Evolutionary conservation across 1,139 yeast genomes (phyloP).

Genomic region (Suhomyces choctaworum): DNA sequence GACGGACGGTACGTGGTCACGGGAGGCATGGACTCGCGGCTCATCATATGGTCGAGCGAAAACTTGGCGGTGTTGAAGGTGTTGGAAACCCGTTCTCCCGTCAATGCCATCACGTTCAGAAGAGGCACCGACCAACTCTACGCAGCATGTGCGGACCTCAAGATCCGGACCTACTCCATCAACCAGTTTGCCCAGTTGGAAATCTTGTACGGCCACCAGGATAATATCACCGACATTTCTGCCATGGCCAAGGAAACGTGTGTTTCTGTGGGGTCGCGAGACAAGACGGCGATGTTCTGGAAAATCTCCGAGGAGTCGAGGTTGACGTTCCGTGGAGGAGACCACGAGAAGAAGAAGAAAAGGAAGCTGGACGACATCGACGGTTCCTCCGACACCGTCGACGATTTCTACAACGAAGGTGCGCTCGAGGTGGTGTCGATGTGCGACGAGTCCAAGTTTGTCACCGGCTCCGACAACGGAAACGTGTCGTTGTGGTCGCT

Average conservation of each 20-base stretch:
- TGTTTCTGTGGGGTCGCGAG: conserved; percentile 93
- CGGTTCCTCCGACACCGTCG: conserved; percentile 22
- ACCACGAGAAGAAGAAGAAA: conserved; percentile 47
- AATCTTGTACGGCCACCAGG: conserved; percentile 93
- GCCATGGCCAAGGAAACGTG: conserved; percentile 86
- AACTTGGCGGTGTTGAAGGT: conserved; percentile 73
- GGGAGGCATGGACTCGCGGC: conserved; percentile 81
- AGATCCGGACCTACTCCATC: conserved; percentile 82
- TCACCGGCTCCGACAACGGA: conserved; percentile 96
- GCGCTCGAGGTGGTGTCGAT: conserved; percentile 86
- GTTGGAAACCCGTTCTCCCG: conserved; percentile 73
- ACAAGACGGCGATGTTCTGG: conserved; percentile 95
- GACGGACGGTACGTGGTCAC: conserved; percentile 88
- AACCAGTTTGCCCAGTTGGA: conserved; percentile 89
- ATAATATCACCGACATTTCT: conserved; percentile 74
- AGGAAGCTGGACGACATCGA: conserved; percentile 28
- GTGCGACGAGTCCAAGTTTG: conserved; percentile 89
- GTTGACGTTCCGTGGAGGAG: conserved; percentile 92
- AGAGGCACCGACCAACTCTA: conserved; percentile 80
- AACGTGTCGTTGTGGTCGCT: conserved; percentile 84
- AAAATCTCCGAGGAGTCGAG: conserved; percentile 94
- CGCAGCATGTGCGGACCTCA: conserved; percentile 90
- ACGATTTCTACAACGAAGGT: conserved; percentile 68
- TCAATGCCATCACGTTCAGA: conserved; percentile 74
- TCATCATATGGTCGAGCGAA: conserved; percentile 85